These are phyloP conservation scores for Candida nemodendra DNA, from an alignment of 805 yeast genomes.

Conservation along the genomic window DNA sequence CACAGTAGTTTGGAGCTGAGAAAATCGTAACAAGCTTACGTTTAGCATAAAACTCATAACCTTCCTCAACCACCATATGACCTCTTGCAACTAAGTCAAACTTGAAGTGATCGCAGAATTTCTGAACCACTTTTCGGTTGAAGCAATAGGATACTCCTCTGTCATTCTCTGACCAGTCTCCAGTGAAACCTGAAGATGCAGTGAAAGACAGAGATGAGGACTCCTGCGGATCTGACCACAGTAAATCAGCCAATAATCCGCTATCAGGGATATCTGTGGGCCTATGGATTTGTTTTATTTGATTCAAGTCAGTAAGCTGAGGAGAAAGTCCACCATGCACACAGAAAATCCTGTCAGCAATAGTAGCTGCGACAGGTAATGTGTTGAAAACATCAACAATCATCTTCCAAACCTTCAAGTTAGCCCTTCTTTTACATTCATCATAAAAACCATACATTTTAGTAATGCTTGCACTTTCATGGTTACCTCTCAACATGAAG, in stretches of 20 bases:
- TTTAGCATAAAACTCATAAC: slow-evolving; percentile 77
- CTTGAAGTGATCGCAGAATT: slow-evolving; percentile 61
- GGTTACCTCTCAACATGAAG: slow-evolving; percentile 59
- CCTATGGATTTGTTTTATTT: slow-evolving; percentile 67
- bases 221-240: slow-evolving; percentile 82
- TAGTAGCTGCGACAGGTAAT: slow-evolving; percentile 60
- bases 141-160: slow-evolving; percentile 81
- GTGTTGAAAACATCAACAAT: slow-evolving; percentile 58
- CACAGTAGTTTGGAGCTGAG: slow-evolving; percentile 83
- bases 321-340: slow-evolving; percentile 79
- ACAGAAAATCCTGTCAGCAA: slow-evolving; percentile 56
- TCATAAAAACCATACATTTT: slow-evolving; percentile 61
- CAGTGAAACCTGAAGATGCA: slow-evolving; percentile 10
- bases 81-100: slow-evolving; percentile 80
- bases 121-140: slow-evolving; percentile 69
- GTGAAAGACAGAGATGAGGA: slow-evolving; percentile 26
- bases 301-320: slow-evolving; percentile 58
- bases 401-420: slow-evolving; percentile 47
- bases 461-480: slow-evolving; percentile 57
- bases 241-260: slow-evolving; percentile 72
- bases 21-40: slow-evolving; percentile 75
- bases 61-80: slow-evolving; percentile 89
- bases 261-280: slow-evolving; percentile 85
- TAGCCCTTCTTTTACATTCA: slow-evolving; percentile 55
- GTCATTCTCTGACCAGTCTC: slow-evolving; percentile 78